Base-by-base conservation (phyloP, 2,329 filamentous ascomycete species). In the Leptographium flavum region DNA sequence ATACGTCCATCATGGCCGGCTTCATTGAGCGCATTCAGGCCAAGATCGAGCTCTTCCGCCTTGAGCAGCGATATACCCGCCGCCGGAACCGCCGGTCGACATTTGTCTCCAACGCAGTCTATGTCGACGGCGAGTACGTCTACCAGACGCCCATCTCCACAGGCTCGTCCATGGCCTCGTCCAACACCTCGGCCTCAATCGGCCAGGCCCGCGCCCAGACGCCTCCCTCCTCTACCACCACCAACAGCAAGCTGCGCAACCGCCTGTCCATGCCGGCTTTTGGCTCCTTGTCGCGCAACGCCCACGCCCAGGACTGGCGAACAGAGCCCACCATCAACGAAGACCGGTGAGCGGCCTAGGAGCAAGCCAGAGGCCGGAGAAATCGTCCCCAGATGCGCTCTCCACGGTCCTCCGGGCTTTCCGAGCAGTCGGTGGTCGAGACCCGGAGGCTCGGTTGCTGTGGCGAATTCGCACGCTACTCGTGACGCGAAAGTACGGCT, bases 51-150 rank as follows among this genome's bases (percentile, higher is more conserved):
- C 78, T 96, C 58, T 92, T 94, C 72, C 85, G 87, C 42, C 81
- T 96, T 54, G 90, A 96, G 69, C 83, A 95, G 68, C 83, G 87
- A 56, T 96, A 96, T 71, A 93, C 88, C 43, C 83, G 83, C 57
- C 83, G 87, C 60, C 87, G 90, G 57, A 66, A 79, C 56, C 85
- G 90, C 55, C 86, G 90, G 61, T 88, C 81, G 45, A 92, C 85
- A 49, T 94, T 94, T 63, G 79, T 83, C 58, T 87, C 84, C 58
- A 87, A 86, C 57, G 90, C 87, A 27, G 75, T 85, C 61, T 96
- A 96, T 64, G 83, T 95, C 52, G 86, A 96, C 60, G 92, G 88
- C 64, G 90, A 95, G 69, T 95, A 95, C 68, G 72, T 94, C 62
- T 93, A 87, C 71, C 72, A 79, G 58, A 76, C 71, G 0, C 74